These are phyloP conservation scores for Ustilago nuda DNA, from an alignment of 1,284 basidiomycete genomes.

Conservation along the genomic window DNA sequence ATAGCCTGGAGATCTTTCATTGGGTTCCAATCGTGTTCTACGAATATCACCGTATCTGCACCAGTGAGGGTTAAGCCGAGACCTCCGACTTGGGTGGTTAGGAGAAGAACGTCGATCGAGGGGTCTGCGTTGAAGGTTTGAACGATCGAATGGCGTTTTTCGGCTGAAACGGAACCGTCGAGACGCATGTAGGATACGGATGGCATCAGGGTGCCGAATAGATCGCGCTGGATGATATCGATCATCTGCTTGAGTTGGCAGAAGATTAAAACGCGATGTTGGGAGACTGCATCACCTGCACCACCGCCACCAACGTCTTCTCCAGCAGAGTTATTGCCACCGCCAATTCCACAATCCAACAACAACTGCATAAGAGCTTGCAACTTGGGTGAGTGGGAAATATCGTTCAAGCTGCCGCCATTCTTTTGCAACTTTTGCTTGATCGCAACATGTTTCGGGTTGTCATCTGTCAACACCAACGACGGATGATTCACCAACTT, in stretches of 20 bases:
- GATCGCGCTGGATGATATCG: constrained; percentile 92
- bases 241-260: constrained; percentile 99
- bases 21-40: constrained; percentile 99
- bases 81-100: constrained; percentile 97
- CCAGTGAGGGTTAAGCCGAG: constrained; percentile 95
- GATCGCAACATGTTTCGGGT: constrained; percentile 73
- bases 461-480: constrained; percentile 59
- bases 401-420: constrained; percentile 76
- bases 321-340: constrained; percentile 73
- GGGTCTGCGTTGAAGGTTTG: constrained; percentile 98
- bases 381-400: constrained; percentile 92
- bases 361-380: constrained; percentile 73
- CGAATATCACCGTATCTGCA: constrained; percentile 98
- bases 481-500: constrained; percentile 98
- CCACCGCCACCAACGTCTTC: constrained; percentile 71
- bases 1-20: constrained; percentile 99
- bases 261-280: constrained; percentile 97
- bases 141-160: constrained; percentile 75
- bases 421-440: constrained; percentile 73
- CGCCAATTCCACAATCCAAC: constrained; percentile 90
- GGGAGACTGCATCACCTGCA: constrained; percentile 76
- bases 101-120: constrained; percentile 92
- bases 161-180: constrained; percentile 74
- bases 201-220: constrained; percentile 93
- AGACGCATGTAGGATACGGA: constrained; percentile 97